Evolutionary conservation across 1,284 basidiomycete species (phyloP), one percentile per base, ranked within the genome.

Genomic region (Cerioporus squamosus): DNA sequence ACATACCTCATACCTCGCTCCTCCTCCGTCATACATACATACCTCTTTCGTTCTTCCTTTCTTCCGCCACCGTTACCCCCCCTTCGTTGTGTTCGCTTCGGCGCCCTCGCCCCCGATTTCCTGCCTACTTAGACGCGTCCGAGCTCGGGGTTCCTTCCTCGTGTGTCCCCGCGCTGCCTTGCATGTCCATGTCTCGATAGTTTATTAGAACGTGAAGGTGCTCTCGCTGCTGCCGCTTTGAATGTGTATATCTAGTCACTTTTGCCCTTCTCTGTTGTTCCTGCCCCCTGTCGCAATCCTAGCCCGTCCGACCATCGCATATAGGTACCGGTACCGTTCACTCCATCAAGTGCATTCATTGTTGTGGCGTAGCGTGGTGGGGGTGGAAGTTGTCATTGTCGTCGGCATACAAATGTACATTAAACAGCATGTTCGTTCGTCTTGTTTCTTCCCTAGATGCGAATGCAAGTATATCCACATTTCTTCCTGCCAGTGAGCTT

Each of bases 161-260:
- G 33, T 17, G 18, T 29, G 33, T 36, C 44, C 31, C 31, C 23
- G 40, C 23, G 52, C 9, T 48, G 52, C 39, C 39, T n/a, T 17
- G 20, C n/a, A 29, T 40, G 53, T 54, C 45, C 53, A 33, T 61
- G 51, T 61, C 36, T 57, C 55, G 44, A 48, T 57, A 61, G 58
- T 52, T 38, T 59, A 62, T 62, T 61, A 61, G 59, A 63, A 57
- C 53, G 45, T 61, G 55, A 49, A 55, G 40, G 53, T 36, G 33
- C 33, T 36, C 33, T 57, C 48, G 61, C 63, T 62, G 44, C 61
- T 58, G 45, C 53, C 51, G 61, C 55, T 64, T 38, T 59, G 58
- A 61, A 54, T 49, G 59, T 64, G 62, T 63, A 62, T 53, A 36
- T 58, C 33, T 53, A 44, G 44, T 18, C 8, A 33, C 12, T 36